A percentile compares a stretch with the other conserved stretches of the same genome.
Evolutionary conservation across 2,329 filamentous ascomycete species (phyloP).

Genomic region (Diplodia mutila): DNA sequence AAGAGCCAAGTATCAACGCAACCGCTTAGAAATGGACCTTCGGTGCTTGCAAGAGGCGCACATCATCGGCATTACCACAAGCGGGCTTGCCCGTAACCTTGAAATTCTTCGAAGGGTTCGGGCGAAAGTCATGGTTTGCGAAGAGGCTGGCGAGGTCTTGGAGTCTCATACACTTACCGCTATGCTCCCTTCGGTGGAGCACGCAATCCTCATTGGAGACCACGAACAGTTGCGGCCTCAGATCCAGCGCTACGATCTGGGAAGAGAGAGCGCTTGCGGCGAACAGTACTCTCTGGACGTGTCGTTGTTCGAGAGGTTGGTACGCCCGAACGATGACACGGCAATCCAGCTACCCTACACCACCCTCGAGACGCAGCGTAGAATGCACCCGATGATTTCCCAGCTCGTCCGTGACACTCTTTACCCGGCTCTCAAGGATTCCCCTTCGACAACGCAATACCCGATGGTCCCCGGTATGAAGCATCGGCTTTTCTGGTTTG

Average conservation of each 20-base stretch:
- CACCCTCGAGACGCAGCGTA: constrained; percentile 60
- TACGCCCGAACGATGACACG: constrained; percentile 30
- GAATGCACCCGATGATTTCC: constrained; percentile 69
- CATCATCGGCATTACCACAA: constrained; percentile 65
- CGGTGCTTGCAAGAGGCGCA: constrained; percentile 45
- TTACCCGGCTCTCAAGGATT: constrained; percentile 62
- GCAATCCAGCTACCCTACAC: constrained; percentile 25
- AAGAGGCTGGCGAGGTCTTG: constrained; percentile 71
- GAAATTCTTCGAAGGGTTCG: constrained; percentile 54
- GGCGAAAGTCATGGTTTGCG: constrained; percentile 64
- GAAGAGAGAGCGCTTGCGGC: constrained; percentile 55
- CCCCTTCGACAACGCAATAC: constrained; percentile 40
- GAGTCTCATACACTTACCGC: constrained; percentile 66
- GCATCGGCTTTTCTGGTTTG: constrained; percentile 62
- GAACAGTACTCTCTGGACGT: constrained; percentile 59
- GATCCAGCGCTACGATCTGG: constrained; percentile 60
- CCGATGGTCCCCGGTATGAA: constrained; percentile 60
- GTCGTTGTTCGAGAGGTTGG: constrained; percentile 65
- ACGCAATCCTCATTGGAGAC: constrained; percentile 67
- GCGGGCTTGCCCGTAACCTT: constrained; percentile 61
- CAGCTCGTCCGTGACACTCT: constrained; percentile 60
- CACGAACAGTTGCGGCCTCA: constrained; percentile 65
- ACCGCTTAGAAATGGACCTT: constrained; percentile 12
- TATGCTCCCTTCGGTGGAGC: constrained; percentile 62
- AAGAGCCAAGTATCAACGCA: not conserved